A percentile compares a stretch with the other conserved stretches of the same genome.
These are phyloP conservation scores for Halenospora varia DNA, from an alignment of 495 filamentous ascomycete species.

Conservation along the genomic window DNA sequence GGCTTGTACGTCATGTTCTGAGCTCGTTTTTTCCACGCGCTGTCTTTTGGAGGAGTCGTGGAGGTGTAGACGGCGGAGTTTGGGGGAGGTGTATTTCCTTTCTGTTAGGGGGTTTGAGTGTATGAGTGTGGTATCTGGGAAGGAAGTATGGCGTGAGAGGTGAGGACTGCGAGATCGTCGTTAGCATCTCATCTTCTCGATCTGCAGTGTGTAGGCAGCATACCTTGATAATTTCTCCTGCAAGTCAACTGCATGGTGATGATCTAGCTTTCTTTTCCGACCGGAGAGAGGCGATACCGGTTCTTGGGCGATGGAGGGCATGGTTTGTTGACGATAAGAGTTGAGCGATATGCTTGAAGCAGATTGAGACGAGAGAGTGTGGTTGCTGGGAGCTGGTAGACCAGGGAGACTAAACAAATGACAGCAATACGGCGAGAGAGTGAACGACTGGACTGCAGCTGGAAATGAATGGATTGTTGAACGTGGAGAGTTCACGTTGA, in stretches of 20 bases:
- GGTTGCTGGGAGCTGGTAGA: too few species aligned
- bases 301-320: constrained; percentile 23
- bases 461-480: neutral
- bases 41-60: too few species aligned
- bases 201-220: neutral
- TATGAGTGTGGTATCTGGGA: neutral
- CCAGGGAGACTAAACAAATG: neutral
- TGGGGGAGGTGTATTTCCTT: neutral
- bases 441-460: neutral
- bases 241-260: constrained; percentile 1
- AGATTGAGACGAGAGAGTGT: too few species aligned
- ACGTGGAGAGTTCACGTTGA: neutral
- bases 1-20: neutral
- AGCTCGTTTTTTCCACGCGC: neutral
- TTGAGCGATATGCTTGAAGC: neutral
- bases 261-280: constrained; percentile 19
- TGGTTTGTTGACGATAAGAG: neutral
- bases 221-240: constrained; percentile 20
- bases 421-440: neutral
- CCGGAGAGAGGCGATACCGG: constrained; percentile 1
- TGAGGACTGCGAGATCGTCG: neutral
- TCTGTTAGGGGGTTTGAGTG: neutral
- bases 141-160: neutral
- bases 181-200: neutral
- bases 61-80: neutral